Conservation (phyloP, 352 stramenopile species). For the Pythium angustatum region DNA sequence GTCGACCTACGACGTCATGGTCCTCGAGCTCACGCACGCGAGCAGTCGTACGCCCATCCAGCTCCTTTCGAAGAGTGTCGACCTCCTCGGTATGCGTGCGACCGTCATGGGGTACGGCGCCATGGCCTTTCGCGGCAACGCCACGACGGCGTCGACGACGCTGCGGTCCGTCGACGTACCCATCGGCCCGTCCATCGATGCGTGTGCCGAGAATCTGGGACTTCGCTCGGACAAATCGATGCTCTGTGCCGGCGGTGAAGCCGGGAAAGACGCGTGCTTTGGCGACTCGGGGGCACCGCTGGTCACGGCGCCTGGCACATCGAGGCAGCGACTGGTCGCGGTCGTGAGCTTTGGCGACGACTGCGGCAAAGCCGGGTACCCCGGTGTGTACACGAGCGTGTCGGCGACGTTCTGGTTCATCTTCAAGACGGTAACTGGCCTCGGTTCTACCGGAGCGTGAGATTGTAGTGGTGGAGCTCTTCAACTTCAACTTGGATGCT, state of each 20-base stretch:
- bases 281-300: constrained; percentile 35
- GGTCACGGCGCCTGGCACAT: neutral
- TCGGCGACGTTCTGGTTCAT: neutral
- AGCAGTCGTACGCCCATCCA: neutral
- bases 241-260: constrained; percentile 33
- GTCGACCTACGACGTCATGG: constrained; percentile 16
- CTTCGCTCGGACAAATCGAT: constrained; percentile 22
- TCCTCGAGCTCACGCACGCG: constrained; percentile 18
- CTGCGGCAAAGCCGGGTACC: constrained; percentile 4
- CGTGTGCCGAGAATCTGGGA: neutral
- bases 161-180: constrained; percentile 21
- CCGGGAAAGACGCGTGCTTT: constrained; percentile 29
- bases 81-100: neutral
- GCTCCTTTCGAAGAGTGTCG: neutral
- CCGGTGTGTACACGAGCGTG: neutral
- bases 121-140: constrained; percentile 7
- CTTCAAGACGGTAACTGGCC: neutral
- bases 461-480: no score
- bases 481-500: no score
- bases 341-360: constrained; percentile 24
- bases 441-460: neutral
- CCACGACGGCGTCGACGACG: constrained; percentile 17
- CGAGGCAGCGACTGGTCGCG: constrained; percentile 11
- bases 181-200: constrained; percentile 14
- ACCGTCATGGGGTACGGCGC: constrained; percentile 8